Conservation (phyloP, 768 basidiomycete genomes). For the Auricularia sp. region DNA sequence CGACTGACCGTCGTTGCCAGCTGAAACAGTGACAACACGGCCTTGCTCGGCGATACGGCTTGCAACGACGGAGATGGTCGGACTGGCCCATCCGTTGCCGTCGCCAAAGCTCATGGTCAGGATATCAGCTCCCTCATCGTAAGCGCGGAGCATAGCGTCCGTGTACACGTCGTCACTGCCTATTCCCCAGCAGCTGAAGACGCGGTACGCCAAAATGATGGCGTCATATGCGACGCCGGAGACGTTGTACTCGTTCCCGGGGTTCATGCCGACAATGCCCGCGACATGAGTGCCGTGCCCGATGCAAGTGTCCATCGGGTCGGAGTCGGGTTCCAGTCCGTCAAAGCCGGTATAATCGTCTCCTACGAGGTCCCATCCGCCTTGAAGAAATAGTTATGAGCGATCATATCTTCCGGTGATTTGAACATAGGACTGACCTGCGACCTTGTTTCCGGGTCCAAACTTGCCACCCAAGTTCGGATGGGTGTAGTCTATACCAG, state of each 20-base stretch:
- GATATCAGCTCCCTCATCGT: constrained; percentile 47
- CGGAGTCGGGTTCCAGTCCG: constrained; percentile 26
- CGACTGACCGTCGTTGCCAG: constrained; percentile 30
- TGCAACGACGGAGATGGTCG: constrained; percentile 42
- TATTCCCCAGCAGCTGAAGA: constrained; percentile 49
- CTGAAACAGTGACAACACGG: constrained; percentile 51
- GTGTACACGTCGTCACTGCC: constrained; percentile 41
- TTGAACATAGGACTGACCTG: constrained; percentile 5
- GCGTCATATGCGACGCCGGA: constrained; percentile 61
- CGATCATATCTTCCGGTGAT: neutral
- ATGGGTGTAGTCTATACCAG: constrained; percentile 41
- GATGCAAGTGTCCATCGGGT: neutral
- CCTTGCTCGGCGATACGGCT: constrained; percentile 47
- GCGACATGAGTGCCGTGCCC: constrained; percentile 33
- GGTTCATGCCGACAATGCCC: constrained; percentile 43
- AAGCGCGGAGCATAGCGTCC: constrained; percentile 41
- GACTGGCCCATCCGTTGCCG: constrained; percentile 53
- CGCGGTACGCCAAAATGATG: constrained; percentile 40
- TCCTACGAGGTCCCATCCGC: constrained; percentile 41
- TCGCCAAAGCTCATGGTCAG: constrained; percentile 59
- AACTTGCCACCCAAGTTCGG: constrained; percentile 45
- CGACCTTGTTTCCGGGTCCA: constrained; percentile 35
- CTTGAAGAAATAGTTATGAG: neutral
- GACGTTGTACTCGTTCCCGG: constrained; percentile 52
- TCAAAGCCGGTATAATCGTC: constrained; percentile 42